These are phyloP conservation scores for Arachis monticola DNA, from an alignment of 331 rosid species.

Conservation along the genomic window DNA sequence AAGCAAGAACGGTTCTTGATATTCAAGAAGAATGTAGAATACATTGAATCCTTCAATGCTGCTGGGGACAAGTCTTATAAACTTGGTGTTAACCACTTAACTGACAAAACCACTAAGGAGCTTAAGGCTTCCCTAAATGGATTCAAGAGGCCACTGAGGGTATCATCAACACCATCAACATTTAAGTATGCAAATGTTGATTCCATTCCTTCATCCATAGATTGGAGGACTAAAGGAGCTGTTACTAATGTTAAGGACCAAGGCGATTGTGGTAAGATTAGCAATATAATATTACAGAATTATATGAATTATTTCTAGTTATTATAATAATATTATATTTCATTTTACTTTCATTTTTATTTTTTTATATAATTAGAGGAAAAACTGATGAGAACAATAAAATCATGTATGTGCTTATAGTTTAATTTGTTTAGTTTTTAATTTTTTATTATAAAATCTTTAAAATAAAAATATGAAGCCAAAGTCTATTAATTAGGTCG, in stretches of 20 bases:
- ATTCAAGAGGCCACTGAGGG: not conserved
- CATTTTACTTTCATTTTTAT: too few relatives aligned
- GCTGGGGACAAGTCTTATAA: slow-evolving; percentile 12
- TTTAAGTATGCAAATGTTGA: slow-evolving; percentile 31
- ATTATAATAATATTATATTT: too few relatives aligned
- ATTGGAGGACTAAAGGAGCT: slow-evolving; percentile 32
- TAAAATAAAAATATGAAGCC: too few relatives aligned
- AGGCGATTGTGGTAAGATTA: slow-evolving; percentile 11
- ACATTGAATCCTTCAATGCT: slow-evolving; percentile 23
- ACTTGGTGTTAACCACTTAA: slow-evolving; percentile 9
- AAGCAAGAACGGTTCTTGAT: slow-evolving; percentile 26
- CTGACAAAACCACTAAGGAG: slow-evolving; percentile 31
- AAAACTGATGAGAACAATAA: too few relatives aligned
- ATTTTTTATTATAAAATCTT: too few relatives aligned
- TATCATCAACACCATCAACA: not conserved
- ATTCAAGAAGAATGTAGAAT: slow-evolving; percentile 29
- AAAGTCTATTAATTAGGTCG: too few relatives aligned
- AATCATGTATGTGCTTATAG: too few relatives aligned
- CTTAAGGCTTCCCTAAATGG: slow-evolving; percentile 17
- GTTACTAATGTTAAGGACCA: slow-evolving; percentile 31
- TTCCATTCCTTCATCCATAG: slow-evolving; percentile 13
- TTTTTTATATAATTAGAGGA: too few relatives aligned
- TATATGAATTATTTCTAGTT: too few relatives aligned
- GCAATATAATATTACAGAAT: too few relatives aligned
- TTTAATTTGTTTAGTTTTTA: too few relatives aligned